Conservation (phyloP, 1,284 basidiomycete genomes). For the Heliocybe sulcata region DNA sequence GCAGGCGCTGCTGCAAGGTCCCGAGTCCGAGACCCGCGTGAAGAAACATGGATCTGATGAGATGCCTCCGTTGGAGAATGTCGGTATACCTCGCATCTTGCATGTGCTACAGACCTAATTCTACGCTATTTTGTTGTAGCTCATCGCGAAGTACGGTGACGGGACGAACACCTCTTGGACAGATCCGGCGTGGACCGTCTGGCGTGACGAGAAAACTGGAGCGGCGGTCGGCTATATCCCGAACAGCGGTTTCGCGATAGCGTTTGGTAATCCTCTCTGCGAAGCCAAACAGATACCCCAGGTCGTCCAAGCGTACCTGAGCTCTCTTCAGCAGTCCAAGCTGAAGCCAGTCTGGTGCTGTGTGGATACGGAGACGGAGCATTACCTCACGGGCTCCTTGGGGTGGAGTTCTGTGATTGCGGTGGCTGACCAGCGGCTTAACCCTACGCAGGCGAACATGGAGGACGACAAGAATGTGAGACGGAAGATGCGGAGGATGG, state of each 20-base stretch:
- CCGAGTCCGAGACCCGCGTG: slow-evolving; percentile 21
- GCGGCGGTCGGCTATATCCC: slow-evolving; percentile 40
- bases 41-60: slow-evolving; percentile 17
- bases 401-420: slow-evolving; percentile 45
- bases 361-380: slow-evolving; percentile 36
- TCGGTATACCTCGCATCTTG: no score
- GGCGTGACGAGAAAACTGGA: slow-evolving; percentile 38
- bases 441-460: slow-evolving; percentile 31
- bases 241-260: slow-evolving; percentile 29
- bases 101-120: neutral
- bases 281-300: slow-evolving; percentile 30
- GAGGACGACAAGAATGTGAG: slow-evolving; percentile 35
- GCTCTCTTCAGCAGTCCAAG: slow-evolving; percentile 25
- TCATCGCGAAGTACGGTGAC: slow-evolving; percentile 48
- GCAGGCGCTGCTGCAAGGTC: slow-evolving; percentile 21
- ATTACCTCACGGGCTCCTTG: slow-evolving; percentile 34
- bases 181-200: slow-evolving; percentile 46
- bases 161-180: slow-evolving; percentile 51
- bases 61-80: slow-evolving; percentile 25
- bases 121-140: slow-evolving; percentile 15
- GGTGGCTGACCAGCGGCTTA: slow-evolving; percentile 45
- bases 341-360: slow-evolving; percentile 49
- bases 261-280: slow-evolving; percentile 45
- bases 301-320: slow-evolving; percentile 34
- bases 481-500: slow-evolving; percentile 39